A percentile compares a stretch with the other conserved stretches of the same genome.
phyloP scores from a whole-genome alignment of 2,329 filamentous ascomycete genomes.

The Mariannaea elegans region DNA sequence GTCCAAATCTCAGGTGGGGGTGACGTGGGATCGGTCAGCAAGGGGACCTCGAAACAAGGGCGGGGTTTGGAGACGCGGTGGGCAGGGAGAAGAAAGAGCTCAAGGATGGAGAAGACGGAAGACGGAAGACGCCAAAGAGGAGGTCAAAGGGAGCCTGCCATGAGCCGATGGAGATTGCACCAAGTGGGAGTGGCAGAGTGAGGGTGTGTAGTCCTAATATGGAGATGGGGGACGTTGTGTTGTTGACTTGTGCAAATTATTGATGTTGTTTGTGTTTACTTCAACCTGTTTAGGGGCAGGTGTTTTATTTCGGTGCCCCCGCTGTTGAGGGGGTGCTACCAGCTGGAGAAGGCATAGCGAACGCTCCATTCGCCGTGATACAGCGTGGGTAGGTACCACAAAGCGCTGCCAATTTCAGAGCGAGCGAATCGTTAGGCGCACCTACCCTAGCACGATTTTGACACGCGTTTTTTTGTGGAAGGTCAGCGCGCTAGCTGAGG shows the following conservation, averaged over 20 bases:
- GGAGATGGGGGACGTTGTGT: no score
- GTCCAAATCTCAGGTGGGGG: conserved; percentile 18
- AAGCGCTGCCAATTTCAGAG: conserved; percentile 1
- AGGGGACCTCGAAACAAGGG: conserved; percentile 22
- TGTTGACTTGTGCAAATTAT: no score
- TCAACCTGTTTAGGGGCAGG: no score
- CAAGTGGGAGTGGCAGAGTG: no score
- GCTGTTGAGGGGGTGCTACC: background rate
- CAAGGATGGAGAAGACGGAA: no score
- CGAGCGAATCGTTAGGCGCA: background rate
- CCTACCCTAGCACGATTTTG: background rate
- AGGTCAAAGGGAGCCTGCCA: no score
- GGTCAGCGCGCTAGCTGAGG: background rate
- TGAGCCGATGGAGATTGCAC: no score
- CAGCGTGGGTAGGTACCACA: background rate
- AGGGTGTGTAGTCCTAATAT: no score
- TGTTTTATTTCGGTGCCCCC: no score
- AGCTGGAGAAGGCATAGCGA: background rate
- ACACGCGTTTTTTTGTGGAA: background rate
- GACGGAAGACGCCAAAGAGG: no score
- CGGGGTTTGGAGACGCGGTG: conserved; percentile 25
- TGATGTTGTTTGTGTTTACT: conserved; percentile 8
- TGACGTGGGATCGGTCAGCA: conserved; percentile 23
- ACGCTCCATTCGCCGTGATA: background rate
- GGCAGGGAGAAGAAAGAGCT: conserved; percentile 18